Percentiles rank a stretch among this genome's conserved stretches.
Evolutionary conservation across 1,284 basidiomycete species (phyloP).

Genomic region (Mycosarcoma mackinlayi): DNA sequence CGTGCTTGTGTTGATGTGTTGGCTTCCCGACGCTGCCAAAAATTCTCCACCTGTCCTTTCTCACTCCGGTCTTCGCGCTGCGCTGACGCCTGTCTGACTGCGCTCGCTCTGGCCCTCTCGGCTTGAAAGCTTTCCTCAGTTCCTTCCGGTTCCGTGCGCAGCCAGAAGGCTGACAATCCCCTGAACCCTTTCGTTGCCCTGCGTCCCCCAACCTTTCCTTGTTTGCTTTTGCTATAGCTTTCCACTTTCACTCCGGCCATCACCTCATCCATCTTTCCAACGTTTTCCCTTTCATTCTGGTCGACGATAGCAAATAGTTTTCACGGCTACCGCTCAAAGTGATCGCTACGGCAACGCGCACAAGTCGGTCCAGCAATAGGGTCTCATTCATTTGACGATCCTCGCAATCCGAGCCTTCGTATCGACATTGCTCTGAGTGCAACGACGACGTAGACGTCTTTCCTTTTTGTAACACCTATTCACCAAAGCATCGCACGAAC

Average conservation of each 20-base stretch:
- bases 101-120: neutral
- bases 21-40: neutral
- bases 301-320: neutral
- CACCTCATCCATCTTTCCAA: no score
- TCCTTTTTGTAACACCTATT: no score
- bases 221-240: no score
- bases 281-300: neutral
- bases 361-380: neutral
- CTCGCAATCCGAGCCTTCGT: neutral
- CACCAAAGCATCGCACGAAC: neutral
- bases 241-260: neutral
- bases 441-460: no score
- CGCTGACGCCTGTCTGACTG: constrained; percentile 5
- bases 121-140: constrained; percentile 12
- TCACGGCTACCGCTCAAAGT: no score
- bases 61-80: no score
- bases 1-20: neutral
- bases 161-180: constrained; percentile 1
- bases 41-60: neutral
- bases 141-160: constrained; percentile 37
- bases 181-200: constrained; percentile 19
- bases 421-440: neutral
- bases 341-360: neutral
- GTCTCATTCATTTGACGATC: constrained; percentile 11
- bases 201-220: neutral